Percentiles rank a stretch among this genome's conserved stretches.
These are phyloP conservation scores for Mortierella sp. DNA, from an alignment of 371 early-diverging fungal species.

Conservation along the genomic window DNA sequence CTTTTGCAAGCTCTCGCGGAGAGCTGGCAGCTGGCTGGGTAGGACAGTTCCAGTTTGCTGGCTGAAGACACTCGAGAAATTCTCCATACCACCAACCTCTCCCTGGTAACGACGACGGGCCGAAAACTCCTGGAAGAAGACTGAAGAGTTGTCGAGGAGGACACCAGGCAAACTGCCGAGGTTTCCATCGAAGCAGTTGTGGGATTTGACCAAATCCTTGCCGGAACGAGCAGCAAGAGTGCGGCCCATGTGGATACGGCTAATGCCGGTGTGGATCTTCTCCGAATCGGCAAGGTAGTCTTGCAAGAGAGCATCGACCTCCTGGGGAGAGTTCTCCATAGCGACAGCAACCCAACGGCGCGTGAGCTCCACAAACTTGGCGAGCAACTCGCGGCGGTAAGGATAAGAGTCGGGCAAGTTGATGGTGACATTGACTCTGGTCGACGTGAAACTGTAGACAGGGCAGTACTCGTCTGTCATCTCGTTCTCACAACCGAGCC, in stretches of 20 bases:
- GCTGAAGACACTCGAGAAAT: slow-evolving; percentile 30
- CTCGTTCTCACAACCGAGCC: slow-evolving; percentile 88
- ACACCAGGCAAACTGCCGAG: slow-evolving; percentile 62
- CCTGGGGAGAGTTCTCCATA: slow-evolving; percentile 63
- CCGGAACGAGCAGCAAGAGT: slow-evolving; percentile 83
- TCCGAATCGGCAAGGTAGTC: slow-evolving; percentile 76
- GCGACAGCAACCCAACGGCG: slow-evolving; percentile 80
- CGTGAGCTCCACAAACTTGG: slow-evolving; percentile 74
- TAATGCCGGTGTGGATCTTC: slow-evolving; percentile 63
- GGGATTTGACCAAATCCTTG: slow-evolving; percentile 64
- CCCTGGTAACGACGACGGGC: slow-evolving; percentile 70
- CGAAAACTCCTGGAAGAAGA: slow-evolving; percentile 73
- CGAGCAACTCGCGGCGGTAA: slow-evolving; percentile 80
- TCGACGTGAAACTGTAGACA: slow-evolving; percentile 79
- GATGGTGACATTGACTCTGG: slow-evolving; percentile 74
- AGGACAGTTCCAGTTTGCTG: slow-evolving; percentile 35
- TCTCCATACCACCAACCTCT: slow-evolving; percentile 71
- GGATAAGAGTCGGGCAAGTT: slow-evolving; percentile 83
- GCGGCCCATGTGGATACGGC: slow-evolving; percentile 79
- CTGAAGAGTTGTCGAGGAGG: slow-evolving; percentile 68
- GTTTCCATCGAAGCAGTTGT: slow-evolving; percentile 61
- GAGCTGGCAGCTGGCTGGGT: slow-evolving; percentile 61
- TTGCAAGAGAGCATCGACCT: slow-evolving; percentile 77
- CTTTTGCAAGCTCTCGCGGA: slow-evolving; percentile 57
- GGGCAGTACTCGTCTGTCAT: slow-evolving; percentile 87